phyloP scores from a whole-genome alignment of 805 yeast genomes.

The Hanseniaspora mollemarum region DNA sequence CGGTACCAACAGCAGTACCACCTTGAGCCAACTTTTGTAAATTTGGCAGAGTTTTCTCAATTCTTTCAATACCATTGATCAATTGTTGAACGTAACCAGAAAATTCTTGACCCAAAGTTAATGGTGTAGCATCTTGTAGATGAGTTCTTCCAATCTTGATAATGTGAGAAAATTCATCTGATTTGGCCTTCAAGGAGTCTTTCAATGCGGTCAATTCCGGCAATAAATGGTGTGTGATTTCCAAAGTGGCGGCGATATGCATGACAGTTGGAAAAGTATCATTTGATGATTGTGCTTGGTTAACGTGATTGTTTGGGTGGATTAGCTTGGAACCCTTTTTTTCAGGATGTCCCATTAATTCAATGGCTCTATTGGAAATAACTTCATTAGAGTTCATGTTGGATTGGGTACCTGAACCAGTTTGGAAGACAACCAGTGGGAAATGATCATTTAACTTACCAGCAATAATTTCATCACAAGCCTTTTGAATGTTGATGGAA shows the following conservation, averaged over 20 bases:
- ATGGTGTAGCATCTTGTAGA: slow-evolving; percentile 96
- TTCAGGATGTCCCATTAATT: slow-evolving; percentile 66
- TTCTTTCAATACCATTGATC: slow-evolving; percentile 78
- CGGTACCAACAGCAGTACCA: slow-evolving; percentile 99
- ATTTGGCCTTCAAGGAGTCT: slow-evolving; percentile 63
- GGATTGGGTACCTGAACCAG: slow-evolving; percentile 97
- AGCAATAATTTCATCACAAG: slow-evolving; percentile 88
- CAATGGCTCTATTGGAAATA: slow-evolving; percentile 95
- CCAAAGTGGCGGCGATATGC: slow-evolving; percentile 97
- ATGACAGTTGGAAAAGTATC: slow-evolving; percentile 99
- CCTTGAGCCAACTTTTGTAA: slow-evolving; percentile 88
- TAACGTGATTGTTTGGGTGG: slow-evolving; percentile 97
- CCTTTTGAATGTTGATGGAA: slow-evolving; percentile 75
- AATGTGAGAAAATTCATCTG: slow-evolving; percentile 75
- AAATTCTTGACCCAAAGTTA: slow-evolving; percentile 96
- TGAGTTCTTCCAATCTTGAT: slow-evolving; percentile 99
- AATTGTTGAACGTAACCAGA: slow-evolving; percentile 92
- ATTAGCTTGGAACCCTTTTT: slow-evolving; percentile 80
- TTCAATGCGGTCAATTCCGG: slow-evolving; percentile 73
- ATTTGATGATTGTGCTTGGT: slow-evolving; percentile 96
- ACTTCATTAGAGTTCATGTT: slow-evolving; percentile 99
- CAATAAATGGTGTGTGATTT: slow-evolving; percentile 59
- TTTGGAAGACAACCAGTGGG: slow-evolving; percentile 97
- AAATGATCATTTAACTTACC: slow-evolving; percentile 89
- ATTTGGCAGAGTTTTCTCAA: slow-evolving; percentile 64